Conservation (phyloP, 2,329 filamentous ascomycete genomes). For the Colletotrichum camelliae region DNA sequence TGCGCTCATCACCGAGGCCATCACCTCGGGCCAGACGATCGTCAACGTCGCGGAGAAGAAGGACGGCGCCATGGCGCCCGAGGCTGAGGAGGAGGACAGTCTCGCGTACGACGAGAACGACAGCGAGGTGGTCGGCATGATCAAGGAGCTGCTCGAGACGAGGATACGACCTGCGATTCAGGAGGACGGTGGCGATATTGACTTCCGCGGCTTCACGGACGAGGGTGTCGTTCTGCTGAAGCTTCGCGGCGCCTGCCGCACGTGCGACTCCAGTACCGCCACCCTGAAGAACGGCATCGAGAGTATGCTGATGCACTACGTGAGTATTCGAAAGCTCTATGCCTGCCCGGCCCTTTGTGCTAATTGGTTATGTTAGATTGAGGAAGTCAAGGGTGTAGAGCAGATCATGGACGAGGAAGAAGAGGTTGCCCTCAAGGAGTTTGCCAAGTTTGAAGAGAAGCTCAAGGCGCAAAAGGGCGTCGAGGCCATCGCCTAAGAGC, state of each 20-base stretch:
- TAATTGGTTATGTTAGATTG: constrained; percentile 67
- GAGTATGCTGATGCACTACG: constrained; percentile 97
- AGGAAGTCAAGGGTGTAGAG: constrained; percentile 91
- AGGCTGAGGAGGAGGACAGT: constrained; percentile 68
- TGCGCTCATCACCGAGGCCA: constrained; percentile 89
- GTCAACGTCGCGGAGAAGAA: constrained; percentile 74
- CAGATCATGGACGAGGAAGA: constrained; percentile 94
- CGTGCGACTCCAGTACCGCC: constrained; percentile 95
- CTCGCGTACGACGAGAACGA: constrained; percentile 89
- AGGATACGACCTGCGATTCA: constrained; percentile 94
- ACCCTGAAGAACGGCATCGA: constrained; percentile 98
- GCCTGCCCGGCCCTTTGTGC: background rate
- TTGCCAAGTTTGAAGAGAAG: constrained; percentile 94
- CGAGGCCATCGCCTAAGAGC: constrained; percentile 4
- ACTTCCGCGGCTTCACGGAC: constrained; percentile 87
- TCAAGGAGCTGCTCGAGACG: constrained; percentile 96
- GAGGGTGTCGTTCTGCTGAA: constrained; percentile 81
- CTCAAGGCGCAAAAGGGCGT: constrained; percentile 58
- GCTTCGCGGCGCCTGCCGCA: constrained; percentile 89
- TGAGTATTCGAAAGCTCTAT: constrained; percentile 51
- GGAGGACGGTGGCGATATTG: constrained; percentile 97
- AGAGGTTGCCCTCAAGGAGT: constrained; percentile 84
- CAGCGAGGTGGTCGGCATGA: constrained; percentile 95
- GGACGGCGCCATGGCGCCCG: constrained; percentile 39
- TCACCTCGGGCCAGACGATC: constrained; percentile 82